These are phyloP conservation scores for Dichotomopilus funicola DNA, from an alignment of 2,329 filamentous ascomycete species.

Conservation along the genomic window DNA sequence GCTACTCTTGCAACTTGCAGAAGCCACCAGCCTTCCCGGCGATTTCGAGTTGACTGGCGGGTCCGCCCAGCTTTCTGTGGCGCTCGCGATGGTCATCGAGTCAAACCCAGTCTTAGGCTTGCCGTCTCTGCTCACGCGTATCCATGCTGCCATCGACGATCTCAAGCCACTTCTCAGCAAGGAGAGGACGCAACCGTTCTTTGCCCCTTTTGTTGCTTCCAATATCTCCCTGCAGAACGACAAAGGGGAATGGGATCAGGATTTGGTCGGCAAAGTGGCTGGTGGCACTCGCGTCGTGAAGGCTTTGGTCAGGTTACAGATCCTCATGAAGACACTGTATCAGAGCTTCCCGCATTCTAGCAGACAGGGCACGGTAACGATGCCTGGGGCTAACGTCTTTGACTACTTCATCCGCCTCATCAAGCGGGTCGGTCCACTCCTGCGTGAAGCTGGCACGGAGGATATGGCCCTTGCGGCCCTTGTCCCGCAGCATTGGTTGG, in stretches of 20 bases:
- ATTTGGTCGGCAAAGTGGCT: conserved; percentile 37
- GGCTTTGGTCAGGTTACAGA: conserved; percentile 69
- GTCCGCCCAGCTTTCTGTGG: conserved; percentile 63
- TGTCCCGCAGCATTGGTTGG: conserved; percentile 63
- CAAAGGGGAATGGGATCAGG: conserved; percentile 30
- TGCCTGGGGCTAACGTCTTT: conserved; percentile 72
- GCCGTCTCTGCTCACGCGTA: conserved; percentile 70
- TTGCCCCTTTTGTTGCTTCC: conserved; percentile 57
- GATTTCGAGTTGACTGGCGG: conserved; percentile 62
- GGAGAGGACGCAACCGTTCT: conserved; percentile 56
- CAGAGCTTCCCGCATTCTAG: conserved; percentile 66
- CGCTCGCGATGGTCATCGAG: conserved; percentile 74
- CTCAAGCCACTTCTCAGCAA: conserved; percentile 58
- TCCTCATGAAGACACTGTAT: conserved; percentile 67
- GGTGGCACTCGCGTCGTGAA: conserved; percentile 74
- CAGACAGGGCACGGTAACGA: conserved; percentile 57
- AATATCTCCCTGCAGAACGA: conserved; percentile 32
- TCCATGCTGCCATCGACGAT: conserved; percentile 61
- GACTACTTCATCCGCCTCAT: conserved; percentile 77
- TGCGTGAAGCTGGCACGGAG: conserved; percentile 78
- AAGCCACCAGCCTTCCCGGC: conserved; percentile 71
- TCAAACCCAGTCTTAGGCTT: conserved; percentile 73
- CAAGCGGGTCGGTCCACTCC: conserved; percentile 66
- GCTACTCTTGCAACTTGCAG: conserved; percentile 74
- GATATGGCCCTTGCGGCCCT: conserved; percentile 67